Evolutionary conservation across 148 eudicot genomes (phyloP).

Genomic region (Cornus kousa): DNA sequence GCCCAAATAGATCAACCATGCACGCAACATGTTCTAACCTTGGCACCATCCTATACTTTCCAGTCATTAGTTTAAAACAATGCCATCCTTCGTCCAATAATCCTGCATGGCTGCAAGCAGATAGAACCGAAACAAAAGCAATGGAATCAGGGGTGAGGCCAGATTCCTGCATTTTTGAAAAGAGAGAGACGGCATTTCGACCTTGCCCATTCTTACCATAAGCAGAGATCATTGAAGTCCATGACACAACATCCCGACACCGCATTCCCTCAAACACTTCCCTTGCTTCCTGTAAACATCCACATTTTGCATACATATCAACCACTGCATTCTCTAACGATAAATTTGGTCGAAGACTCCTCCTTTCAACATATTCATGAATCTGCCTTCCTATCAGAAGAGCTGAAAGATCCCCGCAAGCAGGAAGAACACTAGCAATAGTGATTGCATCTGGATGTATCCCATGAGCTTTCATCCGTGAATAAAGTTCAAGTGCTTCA

Average conservation of each 20-base stretch:
- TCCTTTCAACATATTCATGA: constrained; percentile 48
- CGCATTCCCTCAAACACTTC: constrained; percentile 60
- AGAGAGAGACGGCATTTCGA: constrained; percentile 43
- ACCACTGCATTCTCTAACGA: constrained; percentile 72
- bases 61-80: constrained; percentile 55
- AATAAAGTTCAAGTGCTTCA: constrained; percentile 64
- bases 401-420: constrained; percentile 85
- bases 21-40: constrained; percentile 69
- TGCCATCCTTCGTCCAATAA: constrained; percentile 52
- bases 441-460: constrained; percentile 67
- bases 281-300: constrained; percentile 66
- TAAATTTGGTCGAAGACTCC: constrained; percentile 55
- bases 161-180: constrained; percentile 49
- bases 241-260: constrained; percentile 63
- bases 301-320: constrained; percentile 90
- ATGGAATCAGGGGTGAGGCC: constrained; percentile 63
- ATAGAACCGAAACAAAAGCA: constrained; percentile 68
- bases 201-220: constrained; percentile 76
- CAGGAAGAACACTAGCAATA: constrained; percentile 74
- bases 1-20: constrained; percentile 71
- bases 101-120: constrained; percentile 90
- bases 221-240: constrained; percentile 85
- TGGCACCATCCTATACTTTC: constrained; percentile 51
- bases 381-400: constrained; percentile 58
- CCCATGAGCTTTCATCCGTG: constrained; percentile 50